Evolutionary conservation across 192 early-diverging fungal genomes (phyloP), one percentile per base, ranked within the genome.

Genomic region (Dissophora ornata): DNA sequence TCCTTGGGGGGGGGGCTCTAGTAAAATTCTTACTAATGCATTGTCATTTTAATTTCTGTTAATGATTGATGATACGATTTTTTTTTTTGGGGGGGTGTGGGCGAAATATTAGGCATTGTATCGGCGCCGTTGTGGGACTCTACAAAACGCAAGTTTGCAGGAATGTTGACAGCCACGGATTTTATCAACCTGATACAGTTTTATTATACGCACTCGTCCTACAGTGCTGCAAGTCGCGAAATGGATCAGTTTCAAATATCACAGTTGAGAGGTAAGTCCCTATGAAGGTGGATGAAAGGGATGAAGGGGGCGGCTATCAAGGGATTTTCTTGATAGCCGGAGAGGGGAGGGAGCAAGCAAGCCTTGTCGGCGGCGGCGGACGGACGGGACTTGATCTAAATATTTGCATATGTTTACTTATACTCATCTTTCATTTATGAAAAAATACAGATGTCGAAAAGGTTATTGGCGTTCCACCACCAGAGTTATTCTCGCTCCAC

Each of bases 81-180:
- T n/a, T 4, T 64, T 51, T 74, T n/a, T n/a, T n/a, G n/a, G n/a
- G n/a, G n/a, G n/a, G n/a, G n/a, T n/a, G n/a, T n/a, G n/a, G n/a
- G n/a, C n/a, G n/a, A n/a, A n/a, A n/a, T n/a, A n/a, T n/a, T n/a
- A 47, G 52, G 57, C 73, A 89, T 98, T 62, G 95, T 96, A 48
- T 96, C 94, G 10, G 96, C 96, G 24, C 95, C 96, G 45, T 82
- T 98, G 46, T 98, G 94, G 92, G 91, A 95, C 62, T 91, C 93
- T 3, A 66, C 77, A 2, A 82, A 84, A 8, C 90, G 94, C 51
- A 86, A 86, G 77, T 98, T 95, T 71, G 90, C 91, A 1, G 97
- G 97, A 48, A 96, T 98, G 95, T 83, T 98, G 79, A 97, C 96
- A 18, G 96, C 96, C 10, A 93, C 95, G 1, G 97, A 98, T 73